Base-by-base conservation (phyloP, 2,329 filamentous ascomycete genomes). In the Epichloe baconii region DNA sequence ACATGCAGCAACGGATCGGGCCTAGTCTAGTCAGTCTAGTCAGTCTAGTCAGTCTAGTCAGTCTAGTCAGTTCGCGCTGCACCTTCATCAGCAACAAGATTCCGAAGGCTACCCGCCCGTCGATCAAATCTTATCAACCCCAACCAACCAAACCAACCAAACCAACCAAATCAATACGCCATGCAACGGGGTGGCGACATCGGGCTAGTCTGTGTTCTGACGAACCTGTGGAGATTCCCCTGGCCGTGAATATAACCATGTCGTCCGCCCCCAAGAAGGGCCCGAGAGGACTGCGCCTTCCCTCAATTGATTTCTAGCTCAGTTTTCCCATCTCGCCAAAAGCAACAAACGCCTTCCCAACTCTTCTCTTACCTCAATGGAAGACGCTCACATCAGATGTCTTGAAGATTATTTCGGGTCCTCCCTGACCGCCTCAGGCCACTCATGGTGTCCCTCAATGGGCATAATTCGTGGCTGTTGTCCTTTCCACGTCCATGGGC, bases 381-480 rank as follows among this genome's bases (percentile, higher is more conserved):
- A 52, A 52, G 50, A 52, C 42, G 44, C 47, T 49, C 41, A 50
- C 47, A 49, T 41, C 43, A 52, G 35, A 54, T 54, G 50, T 52
- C 52, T 54, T 54, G 52, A 54, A 52, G 40, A 54, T 31, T 48
- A 54, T 50, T 54, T 54, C 44, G 43, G 37, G 31, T 34, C 50
- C 23, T 54, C 43, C 50, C 52, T n/a, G 52, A 50, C 48, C 50
- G 50, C 17, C 52, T 53, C 17, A 53, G 59, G 35, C 64, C 66
- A 0, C 54, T 65, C 6, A 45, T 66, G 15, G 66, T 64, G 0
- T 61, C 57, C 7, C 53, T 67, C 6, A 68, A 68, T 48, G 64
- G 64, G 5, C 65, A 68, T 44, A 62, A 62, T 15, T 62, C 63
- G 35, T 68, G 65, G 65, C 53, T 68, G 2, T 51, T 67, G 35